Percentiles rank a stretch among this genome's conserved stretches.
phyloP scores from a whole-genome alignment of 176 grass and related monocot genomes.

The Eremochloa ophiuroides region DNA sequence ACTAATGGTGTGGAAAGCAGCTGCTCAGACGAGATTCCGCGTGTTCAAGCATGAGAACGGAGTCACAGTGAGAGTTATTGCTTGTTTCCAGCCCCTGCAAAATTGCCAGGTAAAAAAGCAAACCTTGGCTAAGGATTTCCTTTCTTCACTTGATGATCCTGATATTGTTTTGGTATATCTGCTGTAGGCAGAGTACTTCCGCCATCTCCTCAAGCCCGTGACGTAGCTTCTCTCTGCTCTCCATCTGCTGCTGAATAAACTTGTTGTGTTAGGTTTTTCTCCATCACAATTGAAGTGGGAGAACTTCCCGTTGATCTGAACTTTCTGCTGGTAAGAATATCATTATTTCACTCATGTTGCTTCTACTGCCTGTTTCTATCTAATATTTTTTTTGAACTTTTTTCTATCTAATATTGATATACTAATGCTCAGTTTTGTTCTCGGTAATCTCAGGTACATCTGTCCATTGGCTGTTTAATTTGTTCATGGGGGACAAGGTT shows the following conservation, averaged over 20 bases:
- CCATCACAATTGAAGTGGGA: constrained; percentile 17
- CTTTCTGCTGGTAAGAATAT: constrained; percentile 44
- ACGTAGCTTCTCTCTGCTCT: constrained; percentile 58
- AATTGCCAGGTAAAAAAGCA: constrained; percentile 74
- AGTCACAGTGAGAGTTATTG: constrained; percentile 72
- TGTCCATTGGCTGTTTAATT: constrained; percentile 21
- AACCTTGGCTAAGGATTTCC: not conserved
- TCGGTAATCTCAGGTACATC: constrained; percentile 42
- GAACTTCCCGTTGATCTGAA: constrained; percentile 23
- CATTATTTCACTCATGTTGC: not conserved
- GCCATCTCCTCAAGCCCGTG: constrained; percentile 92
- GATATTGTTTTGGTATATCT: constrained; percentile 16
- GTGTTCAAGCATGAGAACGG: constrained; percentile 93
- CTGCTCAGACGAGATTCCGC: constrained; percentile 78
- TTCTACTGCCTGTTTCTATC: not conserved
- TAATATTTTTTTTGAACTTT: not conserved
- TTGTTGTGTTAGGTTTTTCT: constrained; percentile 8
- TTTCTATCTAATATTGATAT: no score
- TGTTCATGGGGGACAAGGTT: constrained; percentile 57
- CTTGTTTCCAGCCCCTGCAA: constrained; percentile 77
- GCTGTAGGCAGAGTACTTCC: constrained; percentile 89
- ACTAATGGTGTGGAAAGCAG: constrained; percentile 97
- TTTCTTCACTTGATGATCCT: not conserved
- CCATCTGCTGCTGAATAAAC: constrained; percentile 28
- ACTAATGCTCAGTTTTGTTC: not conserved